A percentile compares a stretch with the other conserved stretches of the same genome.
Conservation (phyloP, 208 protist genomes). For the Jaenimonas drosophilae region DNA sequence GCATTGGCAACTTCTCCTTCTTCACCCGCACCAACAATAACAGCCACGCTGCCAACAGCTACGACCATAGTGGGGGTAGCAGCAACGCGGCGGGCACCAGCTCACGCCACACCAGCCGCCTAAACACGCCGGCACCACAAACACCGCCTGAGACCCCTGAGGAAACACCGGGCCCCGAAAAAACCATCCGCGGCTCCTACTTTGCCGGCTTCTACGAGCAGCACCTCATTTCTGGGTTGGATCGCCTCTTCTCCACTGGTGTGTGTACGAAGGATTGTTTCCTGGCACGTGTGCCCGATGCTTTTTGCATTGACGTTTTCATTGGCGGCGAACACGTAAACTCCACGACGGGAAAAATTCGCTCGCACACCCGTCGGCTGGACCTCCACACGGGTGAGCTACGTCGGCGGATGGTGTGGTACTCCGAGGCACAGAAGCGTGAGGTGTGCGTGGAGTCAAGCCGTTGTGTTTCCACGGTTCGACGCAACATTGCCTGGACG, state of each 20-base stretch:
- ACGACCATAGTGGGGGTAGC: neutral
- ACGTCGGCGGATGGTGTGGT: constrained; percentile 62
- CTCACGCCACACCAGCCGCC: too few species aligned
- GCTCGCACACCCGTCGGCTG: constrained; percentile 46
- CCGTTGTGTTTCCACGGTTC: constrained; percentile 54
- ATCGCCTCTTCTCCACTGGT: constrained; percentile 21
- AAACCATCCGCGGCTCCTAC: constrained; percentile 38
- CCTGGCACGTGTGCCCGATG: constrained; percentile 63
- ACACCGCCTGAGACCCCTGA: constrained; percentile 12
- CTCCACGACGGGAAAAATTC: constrained; percentile 33
- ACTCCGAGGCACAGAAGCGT: constrained; percentile 41
- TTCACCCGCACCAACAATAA: constrained; percentile 6
- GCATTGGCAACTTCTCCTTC: neutral
- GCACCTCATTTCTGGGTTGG: constrained; percentile 18
- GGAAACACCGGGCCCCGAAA: constrained; percentile 3
- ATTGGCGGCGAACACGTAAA: constrained; percentile 75
- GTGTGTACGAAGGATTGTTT: constrained; percentile 42
- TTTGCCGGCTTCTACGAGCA: constrained; percentile 72
- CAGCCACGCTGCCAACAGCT: constrained; percentile 2
- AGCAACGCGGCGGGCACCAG: neutral
- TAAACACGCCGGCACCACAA: neutral
- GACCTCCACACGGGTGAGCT: constrained; percentile 71
- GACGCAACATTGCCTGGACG: constrained; percentile 55
- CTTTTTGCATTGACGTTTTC: constrained; percentile 80
- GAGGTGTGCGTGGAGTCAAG: constrained; percentile 73